A percentile compares a stretch with the other conserved stretches of the same genome.
Evolutionary conservation across 306 rosid genomes (phyloP).

Genomic region (Phaseolus lunatus): DNA sequence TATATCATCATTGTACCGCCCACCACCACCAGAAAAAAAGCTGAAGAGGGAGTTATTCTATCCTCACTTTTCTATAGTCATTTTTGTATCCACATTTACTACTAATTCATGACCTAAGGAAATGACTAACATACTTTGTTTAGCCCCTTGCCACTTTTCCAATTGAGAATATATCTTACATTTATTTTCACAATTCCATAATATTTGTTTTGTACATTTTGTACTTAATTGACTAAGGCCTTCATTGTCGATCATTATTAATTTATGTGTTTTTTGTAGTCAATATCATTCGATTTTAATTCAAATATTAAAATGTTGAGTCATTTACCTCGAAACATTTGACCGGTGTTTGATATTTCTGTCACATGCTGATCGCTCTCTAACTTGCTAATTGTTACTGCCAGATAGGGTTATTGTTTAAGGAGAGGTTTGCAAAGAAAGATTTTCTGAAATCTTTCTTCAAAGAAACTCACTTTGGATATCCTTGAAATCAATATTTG

Average conservation of each 20-base stretch:
- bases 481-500: background rate
- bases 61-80: background rate
- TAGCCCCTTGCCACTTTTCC: background rate
- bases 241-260: background rate
- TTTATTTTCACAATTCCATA: background rate
- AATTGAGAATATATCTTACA: background rate
- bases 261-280: background rate
- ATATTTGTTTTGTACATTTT: background rate
- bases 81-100: constrained; percentile 4
- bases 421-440: background rate
- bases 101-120: constrained; percentile 1
- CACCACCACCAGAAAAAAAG: background rate
- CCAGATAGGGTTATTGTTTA: background rate
- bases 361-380: background rate
- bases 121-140: background rate
- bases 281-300: background rate
- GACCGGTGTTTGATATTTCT: background rate
- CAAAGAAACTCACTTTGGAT: background rate
- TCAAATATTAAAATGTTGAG: background rate
- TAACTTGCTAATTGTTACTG: background rate
- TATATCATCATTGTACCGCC: background rate
- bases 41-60: too few relatives aligned
- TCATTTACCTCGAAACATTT: background rate
- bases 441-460: background rate
- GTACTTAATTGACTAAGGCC: background rate